A percentile compares a stretch with the other conserved stretches of the same genome.
These are phyloP conservation scores for Pestalotiopsis sp. DNA, from an alignment of 2,329 filamentous ascomycete species.

Conservation along the genomic window DNA sequence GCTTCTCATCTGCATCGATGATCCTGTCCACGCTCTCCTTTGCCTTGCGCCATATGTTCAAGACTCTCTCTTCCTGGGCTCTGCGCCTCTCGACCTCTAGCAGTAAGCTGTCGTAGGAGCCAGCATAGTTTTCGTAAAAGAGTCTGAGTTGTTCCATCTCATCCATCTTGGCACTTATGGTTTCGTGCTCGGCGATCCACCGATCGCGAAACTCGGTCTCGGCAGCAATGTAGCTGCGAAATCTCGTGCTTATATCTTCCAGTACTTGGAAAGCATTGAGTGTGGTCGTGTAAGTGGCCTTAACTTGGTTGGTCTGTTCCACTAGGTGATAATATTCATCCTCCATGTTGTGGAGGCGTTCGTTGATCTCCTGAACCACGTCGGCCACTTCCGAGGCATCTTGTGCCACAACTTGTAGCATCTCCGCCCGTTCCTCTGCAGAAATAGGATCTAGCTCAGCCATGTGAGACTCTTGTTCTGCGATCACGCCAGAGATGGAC, in stretches of 20 bases:
- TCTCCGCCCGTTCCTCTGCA: conserved; percentile 76
- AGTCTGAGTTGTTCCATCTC: conserved; percentile 77
- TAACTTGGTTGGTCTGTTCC: conserved; percentile 62
- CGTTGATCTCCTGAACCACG: conserved; percentile 72
- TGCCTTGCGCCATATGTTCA: conserved; percentile 76
- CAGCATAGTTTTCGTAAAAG: conserved; percentile 88
- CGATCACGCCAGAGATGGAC: conserved; percentile 69
- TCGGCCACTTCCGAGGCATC: conserved; percentile 71
- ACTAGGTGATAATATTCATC: conserved; percentile 65
- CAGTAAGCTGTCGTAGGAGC: conserved; percentile 82
- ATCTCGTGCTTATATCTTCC: conserved; percentile 66
- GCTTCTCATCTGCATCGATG: conserved; percentile 70
- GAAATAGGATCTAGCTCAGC: conserved; percentile 70
- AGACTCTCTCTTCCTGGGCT: conserved; percentile 73
- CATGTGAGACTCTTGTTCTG: conserved; percentile 56
- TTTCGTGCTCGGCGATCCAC: conserved; percentile 77
- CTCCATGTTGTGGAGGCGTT: conserved; percentile 79
- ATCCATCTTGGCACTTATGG: conserved; percentile 68
- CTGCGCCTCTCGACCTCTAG: conserved; percentile 81
- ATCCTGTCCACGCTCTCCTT: conserved; percentile 76
- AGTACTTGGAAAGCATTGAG: conserved; percentile 67
- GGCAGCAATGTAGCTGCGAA: conserved; percentile 67
- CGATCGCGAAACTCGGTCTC: conserved; percentile 64
- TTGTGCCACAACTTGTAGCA: conserved; percentile 78
- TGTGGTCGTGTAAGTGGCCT: conserved; percentile 59